Evolutionary conservation across 2,329 filamentous ascomycete genomes (phyloP), one percentile per base, ranked within the genome.

Genomic region (Aspergillus pseudotamarii): DNA sequence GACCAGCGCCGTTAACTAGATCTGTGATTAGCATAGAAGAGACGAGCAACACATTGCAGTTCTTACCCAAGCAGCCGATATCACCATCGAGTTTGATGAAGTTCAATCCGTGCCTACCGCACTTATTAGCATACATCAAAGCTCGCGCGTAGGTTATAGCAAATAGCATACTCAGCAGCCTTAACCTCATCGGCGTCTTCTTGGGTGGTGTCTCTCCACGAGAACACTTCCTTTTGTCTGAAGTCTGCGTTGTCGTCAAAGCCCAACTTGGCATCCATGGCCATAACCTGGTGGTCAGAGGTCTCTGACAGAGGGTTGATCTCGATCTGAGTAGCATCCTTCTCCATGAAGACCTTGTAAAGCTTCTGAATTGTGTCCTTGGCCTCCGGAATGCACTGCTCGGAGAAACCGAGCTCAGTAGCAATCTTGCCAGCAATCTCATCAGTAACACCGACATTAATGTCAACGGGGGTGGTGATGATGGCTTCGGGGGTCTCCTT

Each of bases 21-120:
- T 19, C 58, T 28, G 19, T 28, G 9, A 28, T 70, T 58, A 70
- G 67, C 48, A 65, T 48, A 16, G 32, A 6, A 9, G 14, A 32
- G 38, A 19, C 12, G 16, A 60, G 21, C 56, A 41, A 64, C 56
- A 55, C 21, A 3, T 38, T 21, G 34, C 14, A 36, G 58, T 55
- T 34, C 73, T 65, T 75, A 81, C 79, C 80, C 65, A 98, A 87
- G 86, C 95, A 99, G 82, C 95, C 95, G 79, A 99, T 99, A 79
- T 99, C 95, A 79, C 95, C 95, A 78, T 98, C 95, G 66, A 99
- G 91, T 89, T 99, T 99, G 88, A 99, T 99, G 85, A 99, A 99
- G 89, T 99, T 99, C 72, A 99, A 89, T 75, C 93, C 93, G 71
- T 83, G 75, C 64, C 81, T 83, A 63, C 58, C 51, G 12, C 45